Evolutionary conservation across 805 yeast genomes (phyloP), one percentile per base, ranked within the genome.

Genomic region (Saccharomycopsis microspora): DNA sequence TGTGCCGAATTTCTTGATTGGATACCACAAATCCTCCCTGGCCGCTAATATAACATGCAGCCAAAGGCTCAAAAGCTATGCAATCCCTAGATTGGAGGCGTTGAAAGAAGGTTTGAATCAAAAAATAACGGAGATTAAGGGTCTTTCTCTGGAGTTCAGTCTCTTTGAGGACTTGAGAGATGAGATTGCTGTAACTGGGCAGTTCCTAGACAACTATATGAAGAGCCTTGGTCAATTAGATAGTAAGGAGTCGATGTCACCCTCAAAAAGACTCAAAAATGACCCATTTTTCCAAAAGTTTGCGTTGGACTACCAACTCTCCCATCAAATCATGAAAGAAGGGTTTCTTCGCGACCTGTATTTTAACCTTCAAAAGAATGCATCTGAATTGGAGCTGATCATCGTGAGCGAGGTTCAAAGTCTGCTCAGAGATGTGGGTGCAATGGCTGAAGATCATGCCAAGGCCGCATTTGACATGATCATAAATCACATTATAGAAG

Each of bases 201-300:
- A 74, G 45, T 58, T 74, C 11, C 60, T 81, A 47, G 66, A 67
- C 27, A 72, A 69, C 48, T 74, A 72, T 33, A 41, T 51, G 29
- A 52, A 51, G 32, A 37, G 45, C 2, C 36, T 51, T 5, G 66
- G 60, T 38, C 10, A 27, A 10, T 38, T 35, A 8, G 32, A 27
- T 32, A 37, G 39, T 37, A 32, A 59, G 56, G 11, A 58, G 60
- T 32, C 52, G 59, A 38, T 8, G 30, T 59, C 56, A 32, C 54
- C 58, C 9, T 48, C 53, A 29, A 59, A 57, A 36, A 41, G 46
- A 32, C 42, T 48, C 39, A 45, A 51, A 49, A 67, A 68, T 49
- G 89, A 82, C 60, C 88, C 89, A 5, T 82, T 78, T 55, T 57
- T 81, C 43, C 65, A 79, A 43, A 78, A 80, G 58, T 61, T 79